Evolutionary conservation across 1,284 basidiomycete species (phyloP).

Genomic region (Ganoderma leucocontextum): DNA sequence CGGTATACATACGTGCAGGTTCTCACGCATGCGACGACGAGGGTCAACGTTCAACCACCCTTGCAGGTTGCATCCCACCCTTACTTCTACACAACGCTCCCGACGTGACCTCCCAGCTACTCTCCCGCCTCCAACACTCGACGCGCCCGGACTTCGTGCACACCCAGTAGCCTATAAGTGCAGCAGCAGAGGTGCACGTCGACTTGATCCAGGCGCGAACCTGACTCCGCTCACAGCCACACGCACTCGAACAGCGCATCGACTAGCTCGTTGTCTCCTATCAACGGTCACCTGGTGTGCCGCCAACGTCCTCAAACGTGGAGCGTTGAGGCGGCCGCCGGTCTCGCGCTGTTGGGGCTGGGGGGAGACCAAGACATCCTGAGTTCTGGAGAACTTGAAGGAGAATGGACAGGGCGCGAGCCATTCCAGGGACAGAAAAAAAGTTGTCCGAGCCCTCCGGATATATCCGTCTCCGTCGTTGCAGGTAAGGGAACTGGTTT

Average conservation of each 20-base stretch:
- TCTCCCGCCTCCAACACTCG: no score
- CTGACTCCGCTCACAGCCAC: background rate
- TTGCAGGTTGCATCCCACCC: no score
- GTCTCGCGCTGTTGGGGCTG: background rate
- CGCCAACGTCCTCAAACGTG: background rate
- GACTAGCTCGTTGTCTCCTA: no score
- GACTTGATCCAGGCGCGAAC: background rate
- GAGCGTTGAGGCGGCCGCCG: no score
- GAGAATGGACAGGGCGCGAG: background rate
- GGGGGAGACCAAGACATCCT: background rate
- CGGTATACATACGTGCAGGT: no score
- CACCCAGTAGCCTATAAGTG: background rate
- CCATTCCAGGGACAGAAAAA: background rate
- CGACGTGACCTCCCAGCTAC: no score
- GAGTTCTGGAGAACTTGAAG: no score
- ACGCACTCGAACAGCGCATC: background rate
- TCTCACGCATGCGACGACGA: background rate
- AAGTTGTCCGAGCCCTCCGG: background rate
- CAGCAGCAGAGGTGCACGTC: background rate
- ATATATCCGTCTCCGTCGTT: background rate
- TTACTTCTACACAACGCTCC: no score
- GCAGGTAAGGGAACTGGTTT: no score
- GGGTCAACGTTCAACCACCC: background rate
- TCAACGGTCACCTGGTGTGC: no score
- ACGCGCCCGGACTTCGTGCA: background rate